These are phyloP conservation scores for Globisporangium orthogonon DNA, from an alignment of 352 stramenopile genomes.

Conservation along the genomic window DNA sequence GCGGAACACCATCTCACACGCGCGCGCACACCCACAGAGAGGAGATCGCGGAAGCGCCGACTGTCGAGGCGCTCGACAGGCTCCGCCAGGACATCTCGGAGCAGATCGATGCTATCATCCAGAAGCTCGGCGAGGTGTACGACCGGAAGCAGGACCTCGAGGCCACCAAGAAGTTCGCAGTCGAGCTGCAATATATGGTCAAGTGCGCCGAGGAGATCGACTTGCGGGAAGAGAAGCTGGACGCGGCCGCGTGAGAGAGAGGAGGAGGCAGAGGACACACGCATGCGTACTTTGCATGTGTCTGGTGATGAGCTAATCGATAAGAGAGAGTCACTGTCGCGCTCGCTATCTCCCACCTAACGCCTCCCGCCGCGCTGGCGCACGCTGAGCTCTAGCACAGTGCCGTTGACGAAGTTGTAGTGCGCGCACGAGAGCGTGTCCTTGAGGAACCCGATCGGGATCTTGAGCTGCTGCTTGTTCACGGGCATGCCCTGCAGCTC, in stretches of 20 bases:
- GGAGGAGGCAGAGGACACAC: neutral
- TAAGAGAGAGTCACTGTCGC: neutral
- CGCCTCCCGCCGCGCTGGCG: conserved; percentile 70
- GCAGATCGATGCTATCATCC: conserved; percentile 69
- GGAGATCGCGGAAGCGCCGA: conserved; percentile 53
- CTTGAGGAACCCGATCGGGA: conserved; percentile 90
- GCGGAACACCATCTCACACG: neutral
- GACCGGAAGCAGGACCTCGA: conserved; percentile 71
- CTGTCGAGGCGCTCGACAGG: conserved; percentile 39
- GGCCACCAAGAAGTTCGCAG: conserved; percentile 56
- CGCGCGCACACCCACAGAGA: conserved; percentile 30
- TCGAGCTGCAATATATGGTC: conserved; percentile 85
- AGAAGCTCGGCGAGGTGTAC: conserved; percentile 69
- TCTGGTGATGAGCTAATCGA: too few species aligned
- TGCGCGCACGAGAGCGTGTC: conserved; percentile 73
- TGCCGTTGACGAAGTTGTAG: conserved; percentile 84
- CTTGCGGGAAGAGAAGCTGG: conserved; percentile 62
- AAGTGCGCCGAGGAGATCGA: conserved; percentile 83
- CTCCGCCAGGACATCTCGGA: conserved; percentile 56
- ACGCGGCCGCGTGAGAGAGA: conserved; percentile 16
- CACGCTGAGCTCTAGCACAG: conserved; percentile 66
- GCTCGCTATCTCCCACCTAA: conserved; percentile 16
- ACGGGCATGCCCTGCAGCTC: conserved; percentile 89
- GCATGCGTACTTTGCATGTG: neutral
- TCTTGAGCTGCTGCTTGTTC: conserved; percentile 96